Base-by-base conservation (phyloP, 129 eudicot genomes). In the Lactuca sativa region DNA sequence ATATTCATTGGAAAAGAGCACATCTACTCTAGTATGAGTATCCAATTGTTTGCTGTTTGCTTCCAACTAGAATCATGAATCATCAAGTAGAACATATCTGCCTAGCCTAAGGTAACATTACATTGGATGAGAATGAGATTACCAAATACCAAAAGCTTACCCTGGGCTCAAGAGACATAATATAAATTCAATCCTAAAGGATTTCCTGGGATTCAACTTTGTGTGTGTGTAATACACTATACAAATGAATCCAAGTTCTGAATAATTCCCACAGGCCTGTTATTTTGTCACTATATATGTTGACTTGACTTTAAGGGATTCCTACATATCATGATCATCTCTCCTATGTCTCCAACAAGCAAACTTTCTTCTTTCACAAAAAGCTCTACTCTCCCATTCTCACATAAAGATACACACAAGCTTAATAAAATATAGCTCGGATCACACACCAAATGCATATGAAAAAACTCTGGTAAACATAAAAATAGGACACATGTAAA, bases 391-490 rank as follows among this genome's bases (percentile, higher is more conserved):
- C 30, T 25, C 30, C 30, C 30, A 25, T 25, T 0, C 30, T 25
- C 30, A 25, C 30, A 25, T 2, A 25, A 25, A 25, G 30, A 25
- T 25, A 25, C 30, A 25, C 30, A 25, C 30, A 25, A 25, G 30
- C 30, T 25, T 25, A 25, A 25, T 1, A 25, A 25, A 25, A 25
- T 25, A 25, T 25, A 25, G 30, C 30, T 25, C 30, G 30, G 30
- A 25, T 10, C 12, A 56, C 21, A 56, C 2, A 43, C 13, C 12
- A 8, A 43, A 43, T 36, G 49, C 49, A 6, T 21, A 36, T 7
- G 52, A 62, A 69, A 69, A 21, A 55, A 56, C 40, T n/a, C 32
- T 64, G 34, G 53, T 21, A 0, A 37, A 62, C 51, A 38, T 38
- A 17, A 36, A 40, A 62, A 62, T 32, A 53, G 32, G 12, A 15